Evolutionary conservation across 768 basidiomycete genomes (phyloP).

Genomic region (Psilocybe cubensis): DNA sequence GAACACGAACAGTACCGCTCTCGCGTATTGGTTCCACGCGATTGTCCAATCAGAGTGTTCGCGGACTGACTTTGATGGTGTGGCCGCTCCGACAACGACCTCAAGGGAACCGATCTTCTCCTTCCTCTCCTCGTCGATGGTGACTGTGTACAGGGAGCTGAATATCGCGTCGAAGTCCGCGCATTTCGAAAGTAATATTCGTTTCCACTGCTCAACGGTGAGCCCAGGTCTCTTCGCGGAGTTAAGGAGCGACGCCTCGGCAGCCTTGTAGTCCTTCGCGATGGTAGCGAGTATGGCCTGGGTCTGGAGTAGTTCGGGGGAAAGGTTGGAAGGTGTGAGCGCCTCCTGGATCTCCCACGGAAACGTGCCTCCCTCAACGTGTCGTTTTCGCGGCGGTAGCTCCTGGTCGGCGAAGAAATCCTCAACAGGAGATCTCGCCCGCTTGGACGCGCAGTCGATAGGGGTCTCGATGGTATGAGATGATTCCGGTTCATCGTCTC

Average conservation of each 20-base stretch:
- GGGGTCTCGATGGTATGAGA: background rate
- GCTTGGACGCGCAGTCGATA: background rate
- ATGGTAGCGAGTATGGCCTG: slow-evolving; percentile 14
- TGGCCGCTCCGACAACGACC: background rate
- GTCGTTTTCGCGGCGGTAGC: background rate
- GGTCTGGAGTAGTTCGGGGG: slow-evolving; percentile 15
- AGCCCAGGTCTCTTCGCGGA: slow-evolving; percentile 19
- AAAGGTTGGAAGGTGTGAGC: background rate
- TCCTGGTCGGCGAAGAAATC: background rate
- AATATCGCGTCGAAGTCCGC: slow-evolving; percentile 33
- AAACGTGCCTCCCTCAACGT: background rate
- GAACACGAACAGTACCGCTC: slow-evolving; percentile 25
- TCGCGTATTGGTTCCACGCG: slow-evolving; percentile 20
- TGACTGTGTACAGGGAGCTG: slow-evolving; percentile 17
- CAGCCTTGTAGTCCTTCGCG: slow-evolving; percentile 9
- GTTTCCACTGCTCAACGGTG: slow-evolving; percentile 22
- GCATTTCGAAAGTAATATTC: slow-evolving; percentile 18
- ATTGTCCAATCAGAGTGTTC: slow-evolving; percentile 23
- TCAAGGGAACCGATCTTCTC: slow-evolving; percentile 4
- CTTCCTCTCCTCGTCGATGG: background rate
- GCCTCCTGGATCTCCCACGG: slow-evolving; percentile 8
- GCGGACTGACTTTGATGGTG: slow-evolving; percentile 13
- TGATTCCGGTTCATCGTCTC: too few relatives aligned
- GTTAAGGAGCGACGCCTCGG: slow-evolving; percentile 17
- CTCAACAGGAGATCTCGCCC: background rate